Conservation (phyloP, 2,329 filamentous ascomycete species). For the Aquanectria penicillioides region DNA sequence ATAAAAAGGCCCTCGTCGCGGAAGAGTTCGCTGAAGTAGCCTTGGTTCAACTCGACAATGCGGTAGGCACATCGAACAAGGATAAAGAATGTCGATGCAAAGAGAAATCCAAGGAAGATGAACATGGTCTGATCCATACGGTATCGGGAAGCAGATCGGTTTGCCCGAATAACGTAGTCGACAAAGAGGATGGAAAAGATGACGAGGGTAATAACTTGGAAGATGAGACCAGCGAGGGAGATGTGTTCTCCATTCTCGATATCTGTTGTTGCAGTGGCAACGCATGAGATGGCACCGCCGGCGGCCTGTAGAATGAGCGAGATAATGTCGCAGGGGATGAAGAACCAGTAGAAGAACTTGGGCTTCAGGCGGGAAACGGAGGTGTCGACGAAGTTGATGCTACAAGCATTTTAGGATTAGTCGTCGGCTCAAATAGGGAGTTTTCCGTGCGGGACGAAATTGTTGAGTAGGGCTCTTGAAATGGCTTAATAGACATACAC, state of each 20-base stretch:
- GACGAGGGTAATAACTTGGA: constrained; percentile 61
- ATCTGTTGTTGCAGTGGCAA: constrained; percentile 44
- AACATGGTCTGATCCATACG: constrained; percentile 49
- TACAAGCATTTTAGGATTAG: no score
- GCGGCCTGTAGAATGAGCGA: constrained; percentile 62
- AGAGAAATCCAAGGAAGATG: constrained; percentile 58
- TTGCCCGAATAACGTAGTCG: constrained; percentile 52
- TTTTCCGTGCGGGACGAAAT: fast-evolving
- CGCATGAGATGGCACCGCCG: constrained; percentile 58
- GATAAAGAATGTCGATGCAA: constrained; percentile 63
- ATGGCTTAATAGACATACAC: neutral
- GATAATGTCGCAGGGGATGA: constrained; percentile 58
- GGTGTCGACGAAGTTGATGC: constrained; percentile 38
- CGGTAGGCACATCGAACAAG: constrained; percentile 67
- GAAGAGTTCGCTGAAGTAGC: constrained; percentile 53
- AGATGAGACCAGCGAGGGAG: constrained; percentile 61
- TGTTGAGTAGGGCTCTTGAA: neutral
- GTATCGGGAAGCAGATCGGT: constrained; percentile 38
- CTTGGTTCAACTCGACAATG: constrained; percentile 66
- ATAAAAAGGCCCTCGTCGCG: constrained; percentile 39
- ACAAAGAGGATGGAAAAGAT: constrained; percentile 55
- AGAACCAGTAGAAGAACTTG: constrained; percentile 40
- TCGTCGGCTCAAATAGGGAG: no score
- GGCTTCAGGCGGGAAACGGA: constrained; percentile 37
- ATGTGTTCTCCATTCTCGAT: constrained; percentile 55